Evolutionary conservation across 192 early-diverging fungal species (phyloP).

Genomic region (Phycomyces blakesleeanus): DNA sequence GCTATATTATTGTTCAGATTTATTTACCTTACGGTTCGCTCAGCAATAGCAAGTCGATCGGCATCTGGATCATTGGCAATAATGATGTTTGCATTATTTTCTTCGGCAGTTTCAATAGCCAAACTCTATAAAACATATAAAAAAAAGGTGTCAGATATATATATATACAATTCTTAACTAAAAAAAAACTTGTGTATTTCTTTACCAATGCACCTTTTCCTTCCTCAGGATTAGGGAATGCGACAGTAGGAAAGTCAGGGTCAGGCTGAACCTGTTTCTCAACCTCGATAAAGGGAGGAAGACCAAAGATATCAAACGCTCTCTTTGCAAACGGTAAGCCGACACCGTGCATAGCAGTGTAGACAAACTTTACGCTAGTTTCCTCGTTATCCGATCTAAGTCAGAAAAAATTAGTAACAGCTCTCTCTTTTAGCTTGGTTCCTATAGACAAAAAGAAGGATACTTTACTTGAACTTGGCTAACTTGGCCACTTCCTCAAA

Average conservation of each 20-base stretch:
- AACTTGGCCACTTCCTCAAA: constrained; percentile 54
- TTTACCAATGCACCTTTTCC: constrained; percentile 74
- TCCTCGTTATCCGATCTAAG: constrained; percentile 43
- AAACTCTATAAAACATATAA: constrained; percentile 46
- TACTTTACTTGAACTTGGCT: constrained; percentile 21
- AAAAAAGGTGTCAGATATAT: background rate
- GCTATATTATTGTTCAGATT: too few relatives aligned
- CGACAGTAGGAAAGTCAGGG: constrained; percentile 89
- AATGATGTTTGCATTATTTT: constrained; percentile 54
- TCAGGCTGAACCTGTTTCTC: constrained; percentile 74
- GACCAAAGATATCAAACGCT: constrained; percentile 64
- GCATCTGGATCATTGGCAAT: constrained; percentile 95
- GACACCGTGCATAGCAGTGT: constrained; percentile 96
- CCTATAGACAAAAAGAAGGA: background rate
- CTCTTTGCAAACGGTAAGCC: constrained; percentile 71
- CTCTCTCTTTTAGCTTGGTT: background rate
- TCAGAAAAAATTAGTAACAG: background rate
- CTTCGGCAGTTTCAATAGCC: constrained; percentile 67
- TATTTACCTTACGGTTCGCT: constrained; percentile 44
- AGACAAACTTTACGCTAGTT: constrained; percentile 65
- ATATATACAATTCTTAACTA: background rate
- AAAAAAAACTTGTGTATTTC: background rate
- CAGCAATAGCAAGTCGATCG: constrained; percentile 88
- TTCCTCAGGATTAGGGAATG: constrained; percentile 87
- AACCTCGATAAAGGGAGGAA: constrained; percentile 62